Evolutionary conservation across 768 basidiomycete genomes (phyloP).

Genomic region (Pleurotus cornucopiae): DNA sequence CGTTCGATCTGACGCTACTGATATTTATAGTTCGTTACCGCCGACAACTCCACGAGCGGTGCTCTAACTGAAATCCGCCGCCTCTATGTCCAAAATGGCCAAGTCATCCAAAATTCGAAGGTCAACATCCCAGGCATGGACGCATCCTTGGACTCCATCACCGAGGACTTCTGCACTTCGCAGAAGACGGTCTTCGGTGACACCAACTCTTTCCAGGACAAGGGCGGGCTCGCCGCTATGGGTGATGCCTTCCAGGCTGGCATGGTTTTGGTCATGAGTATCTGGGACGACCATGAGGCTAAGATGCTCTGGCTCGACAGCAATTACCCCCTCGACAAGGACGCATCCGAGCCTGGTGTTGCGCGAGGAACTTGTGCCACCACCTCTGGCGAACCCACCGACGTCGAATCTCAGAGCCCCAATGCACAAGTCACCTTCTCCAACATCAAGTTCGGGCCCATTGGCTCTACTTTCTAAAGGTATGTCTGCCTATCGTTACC

Average conservation of each 20-base stretch:
- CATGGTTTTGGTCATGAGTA: conserved; percentile 31
- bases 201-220: conserved; percentile 25
- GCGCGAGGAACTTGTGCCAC: conserved; percentile 32
- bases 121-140: conserved; percentile 27
- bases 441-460: conserved; percentile 36
- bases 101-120: conserved; percentile 32
- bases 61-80: conserved; percentile 36
- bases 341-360: conserved; percentile 24
- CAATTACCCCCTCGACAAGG: conserved; percentile 21
- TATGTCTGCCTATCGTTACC: background rate
- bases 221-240: conserved; percentile 28
- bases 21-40: conserved; percentile 30
- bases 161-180: conserved; percentile 29
- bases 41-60: conserved; percentile 30
- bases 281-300: conserved; percentile 35
- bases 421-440: conserved; percentile 30
- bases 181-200: conserved; percentile 32
- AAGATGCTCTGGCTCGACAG: conserved; percentile 36
- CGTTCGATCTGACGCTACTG: background rate
- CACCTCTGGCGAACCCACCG: conserved; percentile 28
- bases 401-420: conserved; percentile 26
- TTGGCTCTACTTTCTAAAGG: conserved; percentile 28
- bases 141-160: conserved; percentile 30
- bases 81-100: conserved; percentile 35
- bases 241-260: conserved; percentile 24